Evolutionary conservation across 1,139 yeast genomes (phyloP).

Genomic region (Zygoascus meyerae): DNA sequence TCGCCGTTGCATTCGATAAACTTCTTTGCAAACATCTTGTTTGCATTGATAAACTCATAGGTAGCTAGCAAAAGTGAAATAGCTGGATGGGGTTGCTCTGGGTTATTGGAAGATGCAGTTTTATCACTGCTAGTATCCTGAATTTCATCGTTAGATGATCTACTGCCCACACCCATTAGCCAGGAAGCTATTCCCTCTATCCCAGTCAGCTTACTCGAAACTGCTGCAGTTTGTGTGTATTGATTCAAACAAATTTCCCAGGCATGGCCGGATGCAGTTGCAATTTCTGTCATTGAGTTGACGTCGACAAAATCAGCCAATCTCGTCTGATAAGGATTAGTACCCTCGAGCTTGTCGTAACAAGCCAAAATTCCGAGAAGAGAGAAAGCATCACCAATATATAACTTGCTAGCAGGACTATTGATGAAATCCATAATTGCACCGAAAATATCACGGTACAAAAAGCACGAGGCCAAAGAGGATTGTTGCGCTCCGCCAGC

Average conservation of each 20-base stretch:
- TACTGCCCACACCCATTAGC: slow-evolving; percentile 12
- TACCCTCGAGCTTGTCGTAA: slow-evolving; percentile 34
- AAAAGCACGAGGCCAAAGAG: slow-evolving; percentile 32
- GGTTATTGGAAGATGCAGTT: neutral
- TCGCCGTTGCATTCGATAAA: slow-evolving; percentile 27
- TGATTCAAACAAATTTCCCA: slow-evolving; percentile 26
- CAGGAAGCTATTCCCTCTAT: slow-evolving; percentile 14
- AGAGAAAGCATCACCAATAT: slow-evolving; percentile 34
- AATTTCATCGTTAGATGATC: neutral
- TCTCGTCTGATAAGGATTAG: slow-evolving; percentile 35
- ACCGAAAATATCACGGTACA: slow-evolving; percentile 35
- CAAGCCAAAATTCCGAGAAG: slow-evolving; percentile 36
- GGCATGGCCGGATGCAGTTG: slow-evolving; percentile 27
- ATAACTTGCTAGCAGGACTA: slow-evolving; percentile 18
- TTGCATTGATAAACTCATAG: slow-evolving; percentile 35
- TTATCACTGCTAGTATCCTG: neutral
- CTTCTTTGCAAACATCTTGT: slow-evolving; percentile 32
- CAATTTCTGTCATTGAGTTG: slow-evolving; percentile 31
- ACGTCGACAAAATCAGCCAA: slow-evolving; percentile 38
- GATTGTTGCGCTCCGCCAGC: slow-evolving; percentile 35
- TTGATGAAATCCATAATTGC: slow-evolving; percentile 33
- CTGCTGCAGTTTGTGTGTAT: slow-evolving; percentile 13
- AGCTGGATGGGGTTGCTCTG: slow-evolving; percentile 22
- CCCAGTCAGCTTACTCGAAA: slow-evolving; percentile 9
- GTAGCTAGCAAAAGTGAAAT: slow-evolving; percentile 30